Evolutionary conservation across 345 rosid genomes (phyloP), one percentile per base, ranked within the genome.

Genomic region (Populus pruinosa): DNA sequence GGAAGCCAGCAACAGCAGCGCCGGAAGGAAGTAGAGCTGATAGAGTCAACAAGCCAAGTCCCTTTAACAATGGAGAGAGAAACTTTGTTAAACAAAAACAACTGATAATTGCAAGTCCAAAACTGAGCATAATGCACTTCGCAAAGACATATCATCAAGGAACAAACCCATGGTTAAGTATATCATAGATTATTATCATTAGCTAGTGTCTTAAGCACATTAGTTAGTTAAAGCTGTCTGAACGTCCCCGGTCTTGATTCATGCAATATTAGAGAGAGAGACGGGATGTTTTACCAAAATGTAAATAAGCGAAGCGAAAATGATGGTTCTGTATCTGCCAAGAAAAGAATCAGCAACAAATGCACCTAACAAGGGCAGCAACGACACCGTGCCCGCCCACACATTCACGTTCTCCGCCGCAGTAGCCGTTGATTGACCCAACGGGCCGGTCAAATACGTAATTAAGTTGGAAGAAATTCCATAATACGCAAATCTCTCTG

Each of bases 381-480:
- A 50, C 63, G 77, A 72, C 44, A 70, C 77, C 36, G 73, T 59
- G 20, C 77, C 83, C 17, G 62, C 14, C 62, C 77, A 81, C 11
- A 64, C 61, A 8, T 81, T 81, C 64, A 81, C 74, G 47, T 71
- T 81, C 69, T 72, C 83, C 25, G 83, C 83, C 14, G 83, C 83
- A 33, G 73, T 29, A 38, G 80, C 83, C 73, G 83, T 80, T 5
- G 79, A 80, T 72, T 76, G 83, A 9, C 73, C 79, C 31, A 80
- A 76, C 11, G 83, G 80, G 9, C 83, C 83, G 4, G 79, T 81
- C 74, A 81, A 59, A 59, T 69, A 81, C n/a, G 77, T 81, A 1
- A 76, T 81, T 5, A 81, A 44, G 53, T 81, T 81, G 5, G 80
- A 76, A 7, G 63, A 38, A 25, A 81, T 76, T 21, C 83, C 83